Conservation (phyloP, 2,329 filamentous ascomycete genomes). For the Aspergillus glaucus region DNA sequence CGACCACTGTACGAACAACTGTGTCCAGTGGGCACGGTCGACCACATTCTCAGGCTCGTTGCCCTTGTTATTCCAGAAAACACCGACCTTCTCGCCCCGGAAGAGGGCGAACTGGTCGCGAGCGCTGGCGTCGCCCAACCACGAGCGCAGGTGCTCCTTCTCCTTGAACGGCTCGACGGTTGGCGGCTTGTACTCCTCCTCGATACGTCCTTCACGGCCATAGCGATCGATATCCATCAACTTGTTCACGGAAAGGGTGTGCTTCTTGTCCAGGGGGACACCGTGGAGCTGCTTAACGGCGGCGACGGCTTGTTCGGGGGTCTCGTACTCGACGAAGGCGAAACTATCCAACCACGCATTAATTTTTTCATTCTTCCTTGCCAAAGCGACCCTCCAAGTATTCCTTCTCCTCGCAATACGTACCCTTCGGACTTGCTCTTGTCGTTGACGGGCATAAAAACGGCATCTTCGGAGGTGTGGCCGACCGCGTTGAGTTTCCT, state of each 20-base stretch:
- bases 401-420: constrained; percentile 24
- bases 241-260: constrained; percentile 94
- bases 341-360: constrained; percentile 53
- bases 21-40: constrained; percentile 93
- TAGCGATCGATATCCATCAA: constrained; percentile 96
- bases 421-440: constrained; percentile 82
- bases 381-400: background rate
- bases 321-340: constrained; percentile 94
- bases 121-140: constrained; percentile 80
- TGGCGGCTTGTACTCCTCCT: constrained; percentile 82
- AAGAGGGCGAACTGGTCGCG: constrained; percentile 96
- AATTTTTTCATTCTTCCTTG: constrained; percentile 7
- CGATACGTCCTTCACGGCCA: constrained; percentile 84
- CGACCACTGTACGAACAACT: constrained; percentile 97
- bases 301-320: constrained; percentile 78
- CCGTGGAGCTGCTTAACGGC: constrained; percentile 84
- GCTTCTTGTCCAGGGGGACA: constrained; percentile 89
- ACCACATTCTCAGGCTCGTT: constrained; percentile 82
- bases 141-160: constrained; percentile 91
- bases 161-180: constrained; percentile 78
- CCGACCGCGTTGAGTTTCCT: constrained; percentile 87
- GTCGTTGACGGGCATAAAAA: constrained; percentile 91
- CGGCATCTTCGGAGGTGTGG: constrained; percentile 74
- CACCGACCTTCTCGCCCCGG: constrained; percentile 81
- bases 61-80: constrained; percentile 98